Evolutionary conservation across 2,329 filamentous ascomycete genomes (phyloP).

Genomic region (Penicillium sp.): DNA sequence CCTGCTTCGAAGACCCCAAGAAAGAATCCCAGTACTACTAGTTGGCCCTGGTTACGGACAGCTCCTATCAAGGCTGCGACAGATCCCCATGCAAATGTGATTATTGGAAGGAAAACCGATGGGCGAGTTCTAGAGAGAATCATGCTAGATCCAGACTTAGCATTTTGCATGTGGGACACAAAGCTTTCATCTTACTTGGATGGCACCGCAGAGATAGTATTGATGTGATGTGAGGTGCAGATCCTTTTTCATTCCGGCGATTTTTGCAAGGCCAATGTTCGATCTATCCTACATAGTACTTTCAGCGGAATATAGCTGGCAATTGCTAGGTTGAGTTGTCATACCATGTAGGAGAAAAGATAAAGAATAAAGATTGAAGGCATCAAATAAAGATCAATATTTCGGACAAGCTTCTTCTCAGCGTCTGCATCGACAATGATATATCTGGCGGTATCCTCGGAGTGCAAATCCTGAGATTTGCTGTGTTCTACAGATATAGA

Average conservation of each 20-base stretch:
- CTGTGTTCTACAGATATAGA: not conserved
- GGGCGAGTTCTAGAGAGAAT: slow-evolving; percentile 1
- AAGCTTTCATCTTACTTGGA: not conserved
- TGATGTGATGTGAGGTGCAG: not conserved
- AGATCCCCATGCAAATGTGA: slow-evolving; percentile 4
- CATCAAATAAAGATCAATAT: slow-evolving; percentile 7
- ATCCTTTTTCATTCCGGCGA: slow-evolving; percentile 7
- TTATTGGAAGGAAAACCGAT: slow-evolving; percentile 6
- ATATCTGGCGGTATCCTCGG: not conserved
- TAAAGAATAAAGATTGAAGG: slow-evolving; percentile 8
- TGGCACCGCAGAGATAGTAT: slow-evolving; percentile 1
- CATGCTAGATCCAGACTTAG: not conserved
- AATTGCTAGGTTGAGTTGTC: not conserved
- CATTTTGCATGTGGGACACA: not conserved
- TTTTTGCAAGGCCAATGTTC: slow-evolving; percentile 9
- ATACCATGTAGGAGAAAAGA: slow-evolving; percentile 7
- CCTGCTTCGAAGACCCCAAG: slow-evolving; percentile 6
- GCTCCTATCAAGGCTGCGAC: slow-evolving; percentile 3
- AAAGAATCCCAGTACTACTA: not conserved
- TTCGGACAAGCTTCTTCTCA: slow-evolving; percentile 5
- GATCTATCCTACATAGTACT: slow-evolving; percentile 1
- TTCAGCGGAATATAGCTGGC: not conserved
- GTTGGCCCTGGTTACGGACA: not conserved
- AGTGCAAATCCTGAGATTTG: not conserved
- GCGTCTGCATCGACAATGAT: not conserved